Evolutionary conservation across 2,329 filamentous ascomycete genomes (phyloP), one percentile per base, ranked within the genome.

Genomic region (Fusarium paranaense): DNA sequence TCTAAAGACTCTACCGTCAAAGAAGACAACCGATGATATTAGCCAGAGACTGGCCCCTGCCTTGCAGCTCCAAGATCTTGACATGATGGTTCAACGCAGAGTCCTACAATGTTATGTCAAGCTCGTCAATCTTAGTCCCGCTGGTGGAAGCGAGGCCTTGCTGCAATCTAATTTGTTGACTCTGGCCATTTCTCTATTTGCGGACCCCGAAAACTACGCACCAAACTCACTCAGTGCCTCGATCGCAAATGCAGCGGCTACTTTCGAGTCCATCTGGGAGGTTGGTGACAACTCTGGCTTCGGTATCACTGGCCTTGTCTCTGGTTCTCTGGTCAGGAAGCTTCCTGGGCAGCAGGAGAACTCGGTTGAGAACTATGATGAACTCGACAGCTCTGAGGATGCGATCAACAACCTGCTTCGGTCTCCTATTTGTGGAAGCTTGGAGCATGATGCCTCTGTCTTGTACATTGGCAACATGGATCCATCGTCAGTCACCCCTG

Each of bases 41-140:
- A 90, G 92, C 2, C 95, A 98, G 81, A 90, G 95, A 58, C 86
- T 98, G 27, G 93, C 93, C 1, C 95, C 95, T 6, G 93, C 95
- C 4, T 84, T 99, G 59, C 96, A 98, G 80, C 86, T 99, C 20
- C 91, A 95, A 72, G 97, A 99, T 79, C 90, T 97, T 64, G 94
- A 97, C 66, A 91, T 96, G 74, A 97, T 98, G 94, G 95, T 98
- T 14, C 93, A 97, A 76, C 90, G 97, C 66, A 91, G 97, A 78
- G 95, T 99, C 5, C 87, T 99, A 64, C 96, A 99, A 82, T 98
- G 95, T 81, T 99, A 98, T 80, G 93, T 94, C 38, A 96, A 96
- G 82, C 88, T 99, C 40, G 92, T 98, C 22, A 95, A 95, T 77
- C 89, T 97, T 60, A 97, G 95, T 78, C 95, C 97, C 40, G 90